phyloP scores from a whole-genome alignment of 306 rosid genomes.

The Prinsepia uniflora region DNA sequence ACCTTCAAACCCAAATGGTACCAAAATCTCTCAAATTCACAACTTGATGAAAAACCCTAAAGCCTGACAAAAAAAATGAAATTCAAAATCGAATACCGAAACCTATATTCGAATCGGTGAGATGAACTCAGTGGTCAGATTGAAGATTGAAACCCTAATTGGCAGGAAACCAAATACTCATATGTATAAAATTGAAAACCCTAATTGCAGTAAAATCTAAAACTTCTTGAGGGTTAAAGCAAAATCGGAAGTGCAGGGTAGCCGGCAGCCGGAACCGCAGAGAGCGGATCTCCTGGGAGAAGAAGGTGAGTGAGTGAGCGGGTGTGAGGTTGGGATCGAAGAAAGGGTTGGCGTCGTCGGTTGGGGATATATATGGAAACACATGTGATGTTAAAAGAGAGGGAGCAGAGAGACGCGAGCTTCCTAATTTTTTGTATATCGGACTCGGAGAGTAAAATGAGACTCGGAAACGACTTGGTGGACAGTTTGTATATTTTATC shows the following conservation, averaged over 20 bases:
- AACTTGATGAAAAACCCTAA: constrained; percentile 21
- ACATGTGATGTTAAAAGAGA: constrained; percentile 23
- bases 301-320: not conserved
- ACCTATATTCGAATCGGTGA: constrained; percentile 36
- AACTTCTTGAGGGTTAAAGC: not conserved
- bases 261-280: constrained; percentile 26
- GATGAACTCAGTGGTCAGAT: constrained; percentile 20
- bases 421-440: constrained; percentile 8
- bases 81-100: constrained; percentile 4
- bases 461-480: constrained; percentile 40
- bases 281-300: constrained; percentile 31
- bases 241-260: not conserved
- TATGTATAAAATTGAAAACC: constrained; percentile 10
- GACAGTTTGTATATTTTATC: constrained; percentile 11
- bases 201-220: not conserved
- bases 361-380: constrained; percentile 52
- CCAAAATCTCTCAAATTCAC: not conserved
- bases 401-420: constrained; percentile 20
- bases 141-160: constrained; percentile 41
- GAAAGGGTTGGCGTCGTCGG: constrained; percentile 27
- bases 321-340: constrained; percentile 35
- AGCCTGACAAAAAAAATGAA: not conserved
- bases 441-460: constrained; percentile 33
- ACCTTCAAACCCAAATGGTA: constrained; percentile 7
- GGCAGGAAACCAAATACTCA: constrained; percentile 1